Percentiles rank a stretch among this genome's conserved stretches.
Evolutionary conservation across 495 filamentous ascomycete species (phyloP).

Genomic region (Penicillium cinerascens): DNA sequence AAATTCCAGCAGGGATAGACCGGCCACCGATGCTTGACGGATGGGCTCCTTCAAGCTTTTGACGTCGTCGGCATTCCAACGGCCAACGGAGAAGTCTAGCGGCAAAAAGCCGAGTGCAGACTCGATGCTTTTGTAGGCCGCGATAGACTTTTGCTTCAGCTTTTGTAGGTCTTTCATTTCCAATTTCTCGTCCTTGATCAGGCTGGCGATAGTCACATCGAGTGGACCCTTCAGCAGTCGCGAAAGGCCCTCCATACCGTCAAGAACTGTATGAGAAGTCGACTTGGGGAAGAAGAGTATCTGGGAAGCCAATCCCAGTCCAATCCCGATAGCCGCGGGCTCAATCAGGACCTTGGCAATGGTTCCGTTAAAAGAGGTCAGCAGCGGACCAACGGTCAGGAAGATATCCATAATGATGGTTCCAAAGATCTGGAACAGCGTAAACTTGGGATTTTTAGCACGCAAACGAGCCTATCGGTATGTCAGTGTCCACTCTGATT

Average conservation of each 20-base stretch:
- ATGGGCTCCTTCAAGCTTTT: conserved; percentile 27
- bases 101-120: conserved; percentile 26
- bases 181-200: conserved; percentile 13
- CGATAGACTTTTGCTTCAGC: conserved; percentile 19
- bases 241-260: conserved; percentile 31
- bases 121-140: conserved; percentile 18
- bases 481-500: not conserved
- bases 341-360: conserved; percentile 34
- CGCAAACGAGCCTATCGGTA: conserved; percentile 30
- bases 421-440: conserved; percentile 32
- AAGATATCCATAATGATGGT: conserved; percentile 39
- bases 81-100: conserved; percentile 29
- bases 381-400: conserved; percentile 30
- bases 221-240: conserved; percentile 29
- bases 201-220: conserved; percentile 18
- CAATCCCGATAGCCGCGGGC: conserved; percentile 37
- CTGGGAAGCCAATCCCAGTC: conserved; percentile 33
- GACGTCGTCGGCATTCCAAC: conserved; percentile 30
- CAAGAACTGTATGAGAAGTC: conserved; percentile 34
- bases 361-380: conserved; percentile 38
- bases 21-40: conserved; percentile 18
- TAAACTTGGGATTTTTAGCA: conserved; percentile 37
- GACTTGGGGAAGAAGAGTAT: conserved; percentile 42
- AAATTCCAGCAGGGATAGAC: conserved; percentile 21
- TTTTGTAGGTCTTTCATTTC: conserved; percentile 11